Conservation (phyloP, 1,284 basidiomycete species). For the Ganoderma resinaceum region DNA sequence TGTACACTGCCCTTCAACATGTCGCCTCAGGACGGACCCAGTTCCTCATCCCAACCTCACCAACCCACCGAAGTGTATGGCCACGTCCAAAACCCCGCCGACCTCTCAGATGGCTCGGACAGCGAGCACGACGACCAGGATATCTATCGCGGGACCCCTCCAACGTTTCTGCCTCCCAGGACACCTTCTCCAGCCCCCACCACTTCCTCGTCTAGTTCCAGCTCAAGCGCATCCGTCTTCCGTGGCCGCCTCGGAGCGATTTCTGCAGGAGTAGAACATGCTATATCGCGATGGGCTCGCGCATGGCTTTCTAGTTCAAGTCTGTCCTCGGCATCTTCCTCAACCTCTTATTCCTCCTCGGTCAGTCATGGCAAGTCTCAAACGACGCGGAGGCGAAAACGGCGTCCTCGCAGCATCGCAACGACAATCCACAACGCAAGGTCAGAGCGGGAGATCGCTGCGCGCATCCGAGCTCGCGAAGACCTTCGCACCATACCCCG, state of each 20-base stretch:
- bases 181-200: conserved; percentile 41
- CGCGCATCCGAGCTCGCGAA: conserved; percentile 65
- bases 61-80: conserved; percentile 29
- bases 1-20: conserved; percentile 16
- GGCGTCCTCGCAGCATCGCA: conserved; percentile 51
- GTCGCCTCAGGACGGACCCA: conserved; percentile 25
- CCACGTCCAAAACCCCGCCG: conserved; percentile 29
- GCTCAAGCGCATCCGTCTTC: conserved; percentile 40
- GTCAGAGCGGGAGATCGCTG: conserved; percentile 65
- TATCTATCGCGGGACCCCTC: conserved; percentile 67
- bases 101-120: conserved; percentile 22
- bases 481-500: conserved; percentile 64
- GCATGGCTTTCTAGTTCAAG: conserved; percentile 53
- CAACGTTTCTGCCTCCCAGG: conserved; percentile 36
- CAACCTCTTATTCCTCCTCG: conserved; percentile 46
- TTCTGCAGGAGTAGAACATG: conserved; percentile 52
- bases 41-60: conserved; percentile 22
- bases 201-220: conserved; percentile 42
- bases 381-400: conserved; percentile 47
- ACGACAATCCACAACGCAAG: conserved; percentile 53
- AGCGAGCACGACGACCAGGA: conserved; percentile 51
- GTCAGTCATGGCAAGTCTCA: conserved; percentile 46
- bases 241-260: conserved; percentile 49
- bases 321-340: conserved; percentile 50
- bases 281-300: conserved; percentile 54